Base-by-base conservation (phyloP, 2,329 filamentous ascomycete genomes). In the Paramyrothecium sp. region DNA sequence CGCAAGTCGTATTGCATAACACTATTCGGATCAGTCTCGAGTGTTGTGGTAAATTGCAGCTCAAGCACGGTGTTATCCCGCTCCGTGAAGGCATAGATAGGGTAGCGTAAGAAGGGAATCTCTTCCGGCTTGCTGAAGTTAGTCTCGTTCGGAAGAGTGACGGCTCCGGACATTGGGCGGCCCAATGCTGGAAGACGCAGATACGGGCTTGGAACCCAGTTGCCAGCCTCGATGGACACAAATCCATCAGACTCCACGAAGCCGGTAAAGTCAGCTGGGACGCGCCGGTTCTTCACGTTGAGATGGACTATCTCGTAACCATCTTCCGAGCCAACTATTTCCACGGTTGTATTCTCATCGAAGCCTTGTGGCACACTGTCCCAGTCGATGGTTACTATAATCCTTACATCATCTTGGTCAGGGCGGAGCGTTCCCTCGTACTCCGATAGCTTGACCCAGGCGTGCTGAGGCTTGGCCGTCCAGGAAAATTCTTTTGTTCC, bases 1-100 rank as follows among this genome's bases (percentile, higher is more conserved):
- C 77, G 74, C 3, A 83, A 68, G 4, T 81, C 78, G 60, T 81
- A 85, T 5, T 73, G 73, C 66, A 86, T 78, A 2, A 74, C 77
- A 1, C 74, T 71, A 21, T 72, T 69, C 1, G 82, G 81, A 56
- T 82, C 76, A 7, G 79, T 76, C 62, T 85, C 84, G 4, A 84
- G 73, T 0, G 77, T 72, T 54, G 67, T 70, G 56, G 69, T 74
- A 60, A 77, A 72, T 47, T 74, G 72, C 13, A 75, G 60, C 19
- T 69, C 65, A 1, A 73, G 65, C 2, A 60, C 62, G 1, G 73
- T 61, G 12, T 62, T 56, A 2, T 60, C 54, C 3, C 58, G 60
- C 2, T 62, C 51, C 1, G 68, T 60, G 51, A 71, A 70, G 7
- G 72, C 64, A 49, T 71, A 71, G 20, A 75, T 63, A 5, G 63